Percentiles rank a stretch among this genome's conserved stretches.
phyloP scores from a whole-genome alignment of 352 stramenopile species.

The Phytophthora cryptogea region DNA sequence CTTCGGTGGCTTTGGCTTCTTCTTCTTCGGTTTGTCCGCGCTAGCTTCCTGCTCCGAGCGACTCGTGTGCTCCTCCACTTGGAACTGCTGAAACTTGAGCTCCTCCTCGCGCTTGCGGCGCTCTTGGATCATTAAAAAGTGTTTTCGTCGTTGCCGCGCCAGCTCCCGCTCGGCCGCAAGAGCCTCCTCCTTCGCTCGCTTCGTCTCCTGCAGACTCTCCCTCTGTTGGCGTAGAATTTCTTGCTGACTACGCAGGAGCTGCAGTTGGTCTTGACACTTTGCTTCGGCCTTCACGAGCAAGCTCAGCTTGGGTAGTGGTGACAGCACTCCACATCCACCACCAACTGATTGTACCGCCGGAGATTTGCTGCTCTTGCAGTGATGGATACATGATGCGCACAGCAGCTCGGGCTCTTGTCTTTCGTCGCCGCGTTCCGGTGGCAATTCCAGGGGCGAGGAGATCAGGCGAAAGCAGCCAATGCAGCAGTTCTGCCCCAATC shows the following conservation, averaged over 20 bases:
- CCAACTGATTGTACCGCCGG: background rate
- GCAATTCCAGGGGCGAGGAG: slow-evolving; percentile 10
- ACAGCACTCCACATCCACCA: slow-evolving; percentile 15
- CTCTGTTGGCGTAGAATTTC: slow-evolving; percentile 50
- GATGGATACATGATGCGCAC: slow-evolving; percentile 35
- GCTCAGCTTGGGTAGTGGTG: slow-evolving; percentile 51
- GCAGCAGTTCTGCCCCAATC: slow-evolving; percentile 25
- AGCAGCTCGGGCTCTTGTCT: slow-evolving; percentile 25
- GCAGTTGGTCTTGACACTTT: slow-evolving; percentile 58
- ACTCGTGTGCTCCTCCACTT: slow-evolving; percentile 20
- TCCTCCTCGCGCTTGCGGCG: slow-evolving; percentile 54
- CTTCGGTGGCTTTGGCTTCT: slow-evolving; percentile 26
- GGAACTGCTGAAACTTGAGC: slow-evolving; percentile 40
- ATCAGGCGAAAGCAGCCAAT: slow-evolving; percentile 47
- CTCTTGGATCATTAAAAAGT: slow-evolving; percentile 43
- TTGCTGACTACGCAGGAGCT: slow-evolving; percentile 49
- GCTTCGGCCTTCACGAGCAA: slow-evolving; percentile 58
- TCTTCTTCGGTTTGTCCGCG: slow-evolving; percentile 22
- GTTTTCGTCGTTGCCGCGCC: slow-evolving; percentile 38
- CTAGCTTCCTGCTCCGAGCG: slow-evolving; percentile 25
- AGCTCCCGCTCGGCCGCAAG: slow-evolving; percentile 33
- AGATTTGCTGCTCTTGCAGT: slow-evolving; percentile 7
- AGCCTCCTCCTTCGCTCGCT: slow-evolving; percentile 40
- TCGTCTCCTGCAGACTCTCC: slow-evolving; percentile 45
- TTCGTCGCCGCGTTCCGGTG: slow-evolving; percentile 3